Evolutionary conservation across 805 yeast genomes (phyloP).

Genomic region (Trichomonascus vanleenenianus): DNA sequence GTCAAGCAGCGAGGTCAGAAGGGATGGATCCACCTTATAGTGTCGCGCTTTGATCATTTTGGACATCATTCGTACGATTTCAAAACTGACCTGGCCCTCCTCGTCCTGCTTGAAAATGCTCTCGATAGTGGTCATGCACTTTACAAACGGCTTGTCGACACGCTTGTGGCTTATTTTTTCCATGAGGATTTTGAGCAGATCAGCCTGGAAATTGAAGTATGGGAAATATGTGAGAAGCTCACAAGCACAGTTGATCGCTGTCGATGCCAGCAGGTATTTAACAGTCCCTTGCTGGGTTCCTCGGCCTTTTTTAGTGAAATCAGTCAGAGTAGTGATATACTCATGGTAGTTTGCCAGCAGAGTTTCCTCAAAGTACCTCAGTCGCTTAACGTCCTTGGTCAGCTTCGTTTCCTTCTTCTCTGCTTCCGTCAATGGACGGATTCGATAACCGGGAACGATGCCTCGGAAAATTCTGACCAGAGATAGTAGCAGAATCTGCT

Average conservation of each 20-base stretch:
- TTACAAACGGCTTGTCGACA: conserved; percentile 42
- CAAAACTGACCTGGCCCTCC: conserved; percentile 75
- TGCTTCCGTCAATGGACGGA: conserved; percentile 71
- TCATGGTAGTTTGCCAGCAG: conserved; percentile 60
- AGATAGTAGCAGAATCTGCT: conserved; percentile 67
- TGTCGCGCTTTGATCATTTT: conserved; percentile 67
- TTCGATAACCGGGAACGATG: conserved; percentile 81
- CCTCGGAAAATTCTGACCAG: conserved; percentile 78
- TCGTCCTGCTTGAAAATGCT: conserved; percentile 66
- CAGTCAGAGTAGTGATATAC: conserved; percentile 51
- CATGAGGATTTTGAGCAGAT: conserved; percentile 57
- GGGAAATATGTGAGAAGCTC: conserved; percentile 62
- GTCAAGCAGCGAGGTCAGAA: conserved; percentile 63
- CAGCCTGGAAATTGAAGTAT: conserved; percentile 76
- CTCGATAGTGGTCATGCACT: conserved; percentile 60
- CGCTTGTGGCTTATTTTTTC: conserved; percentile 54
- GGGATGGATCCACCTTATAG: conserved; percentile 77
- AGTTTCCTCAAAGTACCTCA: conserved; percentile 75
- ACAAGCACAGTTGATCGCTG: conserved; percentile 70
- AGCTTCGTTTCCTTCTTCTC: conserved; percentile 73
- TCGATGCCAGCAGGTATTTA: conserved; percentile 22
- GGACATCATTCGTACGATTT: conserved; percentile 56
- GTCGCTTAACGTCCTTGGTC: conserved; percentile 67
- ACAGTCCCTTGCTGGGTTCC: conserved; percentile 16
- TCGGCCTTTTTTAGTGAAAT: conserved; percentile 34